Evolutionary conservation across 2,329 filamentous ascomycete genomes (phyloP).

Genomic region (Dactylellina leptospora): DNA sequence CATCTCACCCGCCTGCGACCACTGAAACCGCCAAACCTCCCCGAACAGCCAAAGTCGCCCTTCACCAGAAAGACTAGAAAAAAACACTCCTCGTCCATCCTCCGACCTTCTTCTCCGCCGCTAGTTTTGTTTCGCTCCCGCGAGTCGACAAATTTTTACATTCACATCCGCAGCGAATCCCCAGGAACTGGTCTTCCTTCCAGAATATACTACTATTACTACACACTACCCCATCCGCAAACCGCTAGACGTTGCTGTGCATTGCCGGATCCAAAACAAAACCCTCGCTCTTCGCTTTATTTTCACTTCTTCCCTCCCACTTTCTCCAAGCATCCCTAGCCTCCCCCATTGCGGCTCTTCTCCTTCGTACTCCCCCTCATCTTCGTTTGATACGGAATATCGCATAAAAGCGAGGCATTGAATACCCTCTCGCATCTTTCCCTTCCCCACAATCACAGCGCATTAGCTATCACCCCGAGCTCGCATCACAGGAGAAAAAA

Average conservation of each 20-base stretch:
- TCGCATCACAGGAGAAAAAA: not conserved
- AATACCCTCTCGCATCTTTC: not conserved
- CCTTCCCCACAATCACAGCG: not conserved
- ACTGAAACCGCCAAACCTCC: slow-evolving; percentile 24
- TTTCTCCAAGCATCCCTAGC: not conserved
- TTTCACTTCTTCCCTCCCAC: slow-evolving; percentile 23
- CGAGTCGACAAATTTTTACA: not conserved
- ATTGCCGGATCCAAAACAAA: slow-evolving; percentile 41
- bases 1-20: slow-evolving; percentile 35
- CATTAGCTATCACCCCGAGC: too few species aligned
- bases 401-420: slow-evolving; percentile 24
- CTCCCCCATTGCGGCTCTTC: not conserved
- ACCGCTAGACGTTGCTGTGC: slow-evolving; percentile 53
- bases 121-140: slow-evolving; percentile 13
- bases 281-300: slow-evolving; percentile 9
- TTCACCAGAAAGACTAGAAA: not conserved
- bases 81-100: not conserved
- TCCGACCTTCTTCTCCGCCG: slow-evolving; percentile 17
- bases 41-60: slow-evolving; percentile 29
- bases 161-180: not conserved
- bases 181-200: slow-evolving; percentile 25
- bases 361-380: not conserved
- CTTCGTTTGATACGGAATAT: slow-evolving; percentile 49
- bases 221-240: not conserved
- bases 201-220: not conserved